Conservation (phyloP, 2,329 filamentous ascomycete species). For the Fusarium oligoseptatum region DNA sequence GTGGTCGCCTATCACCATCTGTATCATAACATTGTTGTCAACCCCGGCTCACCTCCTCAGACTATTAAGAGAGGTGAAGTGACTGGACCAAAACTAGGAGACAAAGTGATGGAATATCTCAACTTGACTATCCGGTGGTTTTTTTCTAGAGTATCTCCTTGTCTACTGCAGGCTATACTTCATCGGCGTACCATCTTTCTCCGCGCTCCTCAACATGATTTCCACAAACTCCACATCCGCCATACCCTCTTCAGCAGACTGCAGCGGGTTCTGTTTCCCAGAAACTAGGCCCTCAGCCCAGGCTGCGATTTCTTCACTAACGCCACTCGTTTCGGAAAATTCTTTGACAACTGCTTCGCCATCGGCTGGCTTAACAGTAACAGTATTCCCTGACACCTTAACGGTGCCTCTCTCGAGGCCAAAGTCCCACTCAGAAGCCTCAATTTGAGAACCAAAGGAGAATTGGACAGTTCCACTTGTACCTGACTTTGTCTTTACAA, state of each 20-base stretch:
- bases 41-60: too few species aligned
- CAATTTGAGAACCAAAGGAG: not conserved
- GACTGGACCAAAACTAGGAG: not conserved
- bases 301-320: not conserved
- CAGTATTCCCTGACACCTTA: not conserved
- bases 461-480: not conserved
- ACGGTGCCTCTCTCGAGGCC: not conserved
- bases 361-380: not conserved
- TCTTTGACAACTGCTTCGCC: not conserved
- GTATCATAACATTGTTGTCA: too few species aligned
- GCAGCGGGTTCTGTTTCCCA: not conserved
- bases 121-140: not conserved
- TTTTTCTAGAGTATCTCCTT: too few species aligned
- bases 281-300: not conserved
- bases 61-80: too few species aligned
- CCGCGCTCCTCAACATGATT: not conserved
- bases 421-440: not conserved
- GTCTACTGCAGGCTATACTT: not conserved
- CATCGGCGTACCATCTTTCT: not conserved
- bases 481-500: not conserved
- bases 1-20: too few species aligned
- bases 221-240: conserved; percentile 3
- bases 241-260: not conserved
- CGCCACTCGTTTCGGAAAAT: not conserved
- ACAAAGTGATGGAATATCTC: not conserved